Percentiles rank a stretch among this genome's conserved stretches.
These are phyloP conservation scores for Tolypocladium sp. DNA, from an alignment of 2,329 filamentous ascomycete species.

Conservation along the genomic window DNA sequence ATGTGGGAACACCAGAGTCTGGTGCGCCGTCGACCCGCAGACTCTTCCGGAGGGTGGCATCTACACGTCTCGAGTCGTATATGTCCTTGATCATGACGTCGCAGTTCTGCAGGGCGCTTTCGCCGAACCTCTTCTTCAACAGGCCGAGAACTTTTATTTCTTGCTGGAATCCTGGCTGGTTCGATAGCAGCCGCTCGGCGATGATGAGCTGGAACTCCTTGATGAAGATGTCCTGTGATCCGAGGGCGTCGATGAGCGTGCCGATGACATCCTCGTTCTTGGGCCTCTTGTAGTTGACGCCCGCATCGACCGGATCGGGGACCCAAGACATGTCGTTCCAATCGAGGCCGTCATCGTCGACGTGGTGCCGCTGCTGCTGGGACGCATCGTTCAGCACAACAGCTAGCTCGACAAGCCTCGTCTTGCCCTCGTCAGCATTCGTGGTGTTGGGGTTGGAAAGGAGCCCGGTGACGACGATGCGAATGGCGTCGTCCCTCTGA, in stretches of 20 bases:
- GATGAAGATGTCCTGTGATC: constrained; percentile 85
- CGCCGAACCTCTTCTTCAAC: constrained; percentile 81
- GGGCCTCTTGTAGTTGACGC: constrained; percentile 81
- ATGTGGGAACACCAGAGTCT: constrained; percentile 22
- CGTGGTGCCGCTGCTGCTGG: constrained; percentile 40
- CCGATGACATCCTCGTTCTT: constrained; percentile 88
- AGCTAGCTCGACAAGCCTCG: constrained; percentile 57
- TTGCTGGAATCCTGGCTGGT: constrained; percentile 62
- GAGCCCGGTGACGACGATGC: constrained; percentile 67
- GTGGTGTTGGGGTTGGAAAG: constrained; percentile 51
- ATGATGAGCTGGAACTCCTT: constrained; percentile 87
- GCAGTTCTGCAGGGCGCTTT: constrained; percentile 77
- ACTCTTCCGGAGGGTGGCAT: constrained; percentile 52
- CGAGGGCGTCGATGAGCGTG: constrained; percentile 79
- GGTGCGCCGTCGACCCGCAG: constrained; percentile 8
- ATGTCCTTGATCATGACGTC: constrained; percentile 98
- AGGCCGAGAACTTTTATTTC: constrained; percentile 77
- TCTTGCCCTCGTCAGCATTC: constrained; percentile 34
- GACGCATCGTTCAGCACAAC: constrained; percentile 53
- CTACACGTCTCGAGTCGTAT: constrained; percentile 68
- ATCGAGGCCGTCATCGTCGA: constrained; percentile 64
- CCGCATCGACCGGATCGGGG: constrained; percentile 87
- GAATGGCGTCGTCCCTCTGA: constrained; percentile 67
- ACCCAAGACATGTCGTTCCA: constrained; percentile 93
- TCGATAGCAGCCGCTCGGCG: constrained; percentile 67